phyloP scores from a whole-genome alignment of 2,329 filamentous ascomycete genomes.

The Aurifilum marmelostoma region DNA sequence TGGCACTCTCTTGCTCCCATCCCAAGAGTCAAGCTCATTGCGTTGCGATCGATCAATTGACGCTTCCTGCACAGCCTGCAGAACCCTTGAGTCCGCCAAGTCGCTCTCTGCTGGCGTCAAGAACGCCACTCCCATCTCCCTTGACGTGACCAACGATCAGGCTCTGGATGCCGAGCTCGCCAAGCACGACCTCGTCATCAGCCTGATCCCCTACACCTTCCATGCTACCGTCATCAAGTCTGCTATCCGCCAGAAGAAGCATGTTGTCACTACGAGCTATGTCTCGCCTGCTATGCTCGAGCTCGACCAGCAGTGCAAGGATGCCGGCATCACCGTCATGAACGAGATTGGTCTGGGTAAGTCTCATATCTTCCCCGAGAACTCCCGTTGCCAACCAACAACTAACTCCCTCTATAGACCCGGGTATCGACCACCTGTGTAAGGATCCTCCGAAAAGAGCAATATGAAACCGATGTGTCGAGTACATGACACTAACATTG shows the following conservation, averaged over 20 bases:
- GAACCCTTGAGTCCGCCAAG: conserved; percentile 77
- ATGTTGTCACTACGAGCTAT: conserved; percentile 91
- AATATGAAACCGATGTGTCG: not conserved
- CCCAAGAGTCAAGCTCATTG: no score
- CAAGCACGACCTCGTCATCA: conserved; percentile 79
- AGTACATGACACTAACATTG: not conserved
- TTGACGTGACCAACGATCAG: conserved; percentile 77
- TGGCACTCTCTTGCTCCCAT: conserved; percentile 34
- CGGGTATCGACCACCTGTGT: conserved; percentile 70
- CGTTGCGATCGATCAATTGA: not conserved
- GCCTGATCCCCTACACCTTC: conserved; percentile 88
- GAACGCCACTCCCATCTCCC: conserved; percentile 74
- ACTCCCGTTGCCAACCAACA: not conserved
- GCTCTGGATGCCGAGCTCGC: conserved; percentile 81
- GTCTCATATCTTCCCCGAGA: conserved; percentile 44
- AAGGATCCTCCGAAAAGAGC: not conserved
- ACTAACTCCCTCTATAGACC: conserved; percentile 47
- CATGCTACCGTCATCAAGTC: conserved; percentile 90
- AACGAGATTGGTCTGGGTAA: conserved; percentile 87
- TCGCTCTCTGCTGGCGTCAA: conserved; percentile 72
- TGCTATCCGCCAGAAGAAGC: conserved; percentile 89
- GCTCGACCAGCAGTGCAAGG: conserved; percentile 80
- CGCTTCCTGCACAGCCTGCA: conserved; percentile 64
- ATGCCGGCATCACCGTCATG: conserved; percentile 94
- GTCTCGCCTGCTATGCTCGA: conserved; percentile 88